These are phyloP conservation scores for Pelargonium australe DNA, from an alignment of 441 rosid species.

Conservation along the genomic window DNA sequence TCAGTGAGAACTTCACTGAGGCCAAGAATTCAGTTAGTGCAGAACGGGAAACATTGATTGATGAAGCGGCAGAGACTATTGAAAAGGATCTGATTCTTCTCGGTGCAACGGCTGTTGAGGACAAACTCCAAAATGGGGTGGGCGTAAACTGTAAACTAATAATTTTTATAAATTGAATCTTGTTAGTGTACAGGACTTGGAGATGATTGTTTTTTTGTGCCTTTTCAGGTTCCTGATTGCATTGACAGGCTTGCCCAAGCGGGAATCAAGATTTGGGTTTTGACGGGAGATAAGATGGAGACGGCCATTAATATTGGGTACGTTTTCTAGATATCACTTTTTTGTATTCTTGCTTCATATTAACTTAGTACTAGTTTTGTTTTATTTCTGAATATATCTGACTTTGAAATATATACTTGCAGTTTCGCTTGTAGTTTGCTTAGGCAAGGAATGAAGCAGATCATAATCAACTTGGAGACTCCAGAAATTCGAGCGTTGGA, in stretches of 20 bases:
- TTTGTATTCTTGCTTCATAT: too few species aligned
- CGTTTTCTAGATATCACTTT: too few species aligned
- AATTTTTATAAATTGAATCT: too few species aligned
- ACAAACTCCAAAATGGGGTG: conserved; percentile 74
- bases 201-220: conserved; percentile 14
- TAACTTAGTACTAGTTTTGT: too few species aligned
- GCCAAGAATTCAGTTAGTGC: conserved; percentile 49
- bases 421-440: conserved; percentile 72
- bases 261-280: conserved; percentile 71
- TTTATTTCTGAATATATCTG: conserved; percentile 17
- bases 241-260: conserved; percentile 82
- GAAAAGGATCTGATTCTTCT: conserved; percentile 58
- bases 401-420: conserved; percentile 22
- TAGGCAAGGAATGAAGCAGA: conserved; percentile 69
- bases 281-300: conserved; percentile 79
- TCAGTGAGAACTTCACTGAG: conserved; percentile 38
- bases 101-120: conserved; percentile 80
- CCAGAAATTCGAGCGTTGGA: conserved; percentile 48
- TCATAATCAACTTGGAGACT: conserved; percentile 50
- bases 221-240: conserved; percentile 62
- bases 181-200: not conserved
- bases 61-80: conserved; percentile 45
- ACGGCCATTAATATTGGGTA: conserved; percentile 78
- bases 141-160: conserved; percentile 24
- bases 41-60: conserved; percentile 50